Conservation (phyloP, 1,284 basidiomycete species). For the Phylloporus sp. region DNA sequence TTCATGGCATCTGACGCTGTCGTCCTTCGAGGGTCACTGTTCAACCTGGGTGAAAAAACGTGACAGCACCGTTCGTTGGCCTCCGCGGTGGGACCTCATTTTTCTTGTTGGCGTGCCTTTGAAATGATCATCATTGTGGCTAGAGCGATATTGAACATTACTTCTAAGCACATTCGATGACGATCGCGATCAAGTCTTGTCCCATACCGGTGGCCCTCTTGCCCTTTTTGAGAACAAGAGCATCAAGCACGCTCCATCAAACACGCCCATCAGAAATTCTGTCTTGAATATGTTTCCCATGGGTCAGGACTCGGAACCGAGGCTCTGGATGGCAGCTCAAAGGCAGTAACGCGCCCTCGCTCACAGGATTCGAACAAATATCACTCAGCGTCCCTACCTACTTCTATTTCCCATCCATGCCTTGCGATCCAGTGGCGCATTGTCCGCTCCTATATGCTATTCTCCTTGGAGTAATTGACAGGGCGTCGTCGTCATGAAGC, state of each 20-base stretch:
- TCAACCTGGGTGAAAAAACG: neutral
- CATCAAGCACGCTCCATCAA: neutral
- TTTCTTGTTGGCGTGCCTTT: neutral
- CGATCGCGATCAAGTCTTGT: neutral
- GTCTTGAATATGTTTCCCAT: neutral
- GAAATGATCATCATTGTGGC: neutral
- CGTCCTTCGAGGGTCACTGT: neutral
- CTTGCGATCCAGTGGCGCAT: neutral
- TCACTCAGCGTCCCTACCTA: neutral
- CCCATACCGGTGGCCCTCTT: neutral
- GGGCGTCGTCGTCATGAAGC: constrained; percentile 3
- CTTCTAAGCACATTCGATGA: neutral
- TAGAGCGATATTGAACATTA: neutral
- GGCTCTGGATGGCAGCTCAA: neutral
- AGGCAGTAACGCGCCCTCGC: neutral
- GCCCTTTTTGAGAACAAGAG: neutral
- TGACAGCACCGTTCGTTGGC: neutral
- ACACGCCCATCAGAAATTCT: neutral
- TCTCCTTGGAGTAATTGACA: neutral
- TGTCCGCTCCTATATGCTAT: neutral
- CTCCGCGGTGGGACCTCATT: neutral
- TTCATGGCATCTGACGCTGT: neutral
- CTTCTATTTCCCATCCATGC: neutral
- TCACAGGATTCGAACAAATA: neutral
- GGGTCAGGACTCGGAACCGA: neutral